A percentile compares a stretch with the other conserved stretches of the same genome.
Conservation (phyloP, 345 rosid species). For the Toxicodendron radicans region DNA sequence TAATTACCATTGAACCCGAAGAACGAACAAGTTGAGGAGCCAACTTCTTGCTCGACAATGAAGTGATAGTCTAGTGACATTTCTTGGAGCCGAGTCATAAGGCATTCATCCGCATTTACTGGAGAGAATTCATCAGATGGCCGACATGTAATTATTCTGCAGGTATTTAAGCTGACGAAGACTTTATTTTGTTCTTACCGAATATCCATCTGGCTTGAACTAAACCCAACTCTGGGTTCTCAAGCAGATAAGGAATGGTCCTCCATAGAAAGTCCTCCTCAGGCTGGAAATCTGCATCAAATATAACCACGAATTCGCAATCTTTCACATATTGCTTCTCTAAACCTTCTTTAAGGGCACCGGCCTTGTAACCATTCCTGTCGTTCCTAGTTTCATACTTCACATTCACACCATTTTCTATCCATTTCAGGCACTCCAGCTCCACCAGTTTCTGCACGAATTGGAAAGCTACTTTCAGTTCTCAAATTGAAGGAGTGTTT, state of each 20-base stretch:
- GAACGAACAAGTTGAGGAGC: slow-evolving; percentile 56
- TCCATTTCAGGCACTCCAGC: slow-evolving; percentile 37
- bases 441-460: slow-evolving; percentile 34
- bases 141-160: background rate
- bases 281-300: slow-evolving; percentile 46
- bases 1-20: slow-evolving; percentile 53
- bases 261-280: slow-evolving; percentile 35
- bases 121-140: background rate
- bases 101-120: slow-evolving; percentile 58
- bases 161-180: background rate
- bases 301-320: slow-evolving; percentile 36
- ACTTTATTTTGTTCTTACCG: slow-evolving; percentile 17
- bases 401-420: slow-evolving; percentile 29
- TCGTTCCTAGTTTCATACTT: slow-evolving; percentile 36
- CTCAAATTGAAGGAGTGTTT: background rate
- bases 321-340: slow-evolving; percentile 27
- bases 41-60: slow-evolving; percentile 55
- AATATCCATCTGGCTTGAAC: slow-evolving; percentile 41
- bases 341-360: slow-evolving; percentile 36
- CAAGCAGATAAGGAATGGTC: slow-evolving; percentile 28
- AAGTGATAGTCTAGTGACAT: slow-evolving; percentile 61
- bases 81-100: slow-evolving; percentile 56
- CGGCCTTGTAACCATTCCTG: slow-evolving; percentile 37
- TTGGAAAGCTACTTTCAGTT: background rate
- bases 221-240: slow-evolving; percentile 33